These are phyloP conservation scores for Stereum hirsutum DNA, from an alignment of 1,284 basidiomycete genomes.

Conservation along the genomic window DNA sequence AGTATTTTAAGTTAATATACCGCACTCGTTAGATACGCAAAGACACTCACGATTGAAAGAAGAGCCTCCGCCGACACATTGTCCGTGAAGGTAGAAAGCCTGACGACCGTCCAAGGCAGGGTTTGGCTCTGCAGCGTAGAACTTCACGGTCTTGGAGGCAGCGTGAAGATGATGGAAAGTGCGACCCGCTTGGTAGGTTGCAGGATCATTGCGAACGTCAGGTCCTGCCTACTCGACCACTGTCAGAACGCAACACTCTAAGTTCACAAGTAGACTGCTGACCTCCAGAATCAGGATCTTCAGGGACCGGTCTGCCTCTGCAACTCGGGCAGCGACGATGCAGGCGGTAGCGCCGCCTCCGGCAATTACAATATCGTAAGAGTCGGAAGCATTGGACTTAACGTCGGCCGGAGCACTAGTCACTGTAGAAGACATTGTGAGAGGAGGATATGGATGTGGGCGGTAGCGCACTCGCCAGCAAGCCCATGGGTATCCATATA, in stretches of 20 bases:
- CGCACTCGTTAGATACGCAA: too few species aligned
- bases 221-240: conserved; percentile 34
- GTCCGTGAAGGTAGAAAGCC: conserved; percentile 27
- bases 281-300: conserved; percentile 26
- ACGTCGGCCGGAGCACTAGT: too few species aligned
- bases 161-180: conserved; percentile 24
- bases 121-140: conserved; percentile 28
- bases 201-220: conserved; percentile 24
- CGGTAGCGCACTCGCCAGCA: too few species aligned
- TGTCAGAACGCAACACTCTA: too few species aligned
- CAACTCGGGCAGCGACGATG: conserved; percentile 30
- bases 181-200: conserved; percentile 36
- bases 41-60: conserved; percentile 42
- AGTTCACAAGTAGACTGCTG: too few species aligned
- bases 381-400: too few species aligned
- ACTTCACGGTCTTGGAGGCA: conserved; percentile 25
- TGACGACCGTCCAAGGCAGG: conserved; percentile 30
- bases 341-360: conserved; percentile 30
- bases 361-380: too few species aligned
- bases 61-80: conserved; percentile 43
- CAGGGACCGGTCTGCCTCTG: conserved; percentile 26
- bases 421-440: too few species aligned
- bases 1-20: too few species aligned
- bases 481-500: too few species aligned
- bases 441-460: too few species aligned